phyloP scores from a whole-genome alignment of 2,329 filamentous ascomycete genomes.

The Stachybotrys elegans region DNA sequence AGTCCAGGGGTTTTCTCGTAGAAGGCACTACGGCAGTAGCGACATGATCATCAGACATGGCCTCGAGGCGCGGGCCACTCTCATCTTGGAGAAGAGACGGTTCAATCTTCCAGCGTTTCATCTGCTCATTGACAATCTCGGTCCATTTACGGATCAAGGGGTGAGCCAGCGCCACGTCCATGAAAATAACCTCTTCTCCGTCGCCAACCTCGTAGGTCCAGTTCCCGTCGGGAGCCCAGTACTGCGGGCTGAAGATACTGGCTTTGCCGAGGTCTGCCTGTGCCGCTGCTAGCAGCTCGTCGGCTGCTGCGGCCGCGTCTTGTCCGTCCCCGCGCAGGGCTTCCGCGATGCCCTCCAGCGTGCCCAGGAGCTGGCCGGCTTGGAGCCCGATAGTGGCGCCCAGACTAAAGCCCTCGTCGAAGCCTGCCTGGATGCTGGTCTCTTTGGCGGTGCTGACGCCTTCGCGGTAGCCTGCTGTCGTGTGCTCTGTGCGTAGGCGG shows the following conservation, averaged over 20 bases:
- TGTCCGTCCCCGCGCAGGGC: slow-evolving; percentile 31
- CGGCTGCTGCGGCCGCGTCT: slow-evolving; percentile 15
- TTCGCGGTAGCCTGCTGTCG: slow-evolving; percentile 85
- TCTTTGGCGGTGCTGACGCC: slow-evolving; percentile 75
- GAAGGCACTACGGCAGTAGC: slow-evolving; percentile 15
- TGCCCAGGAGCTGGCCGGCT: slow-evolving; percentile 70
- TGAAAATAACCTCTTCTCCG: slow-evolving; percentile 45
- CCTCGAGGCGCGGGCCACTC: slow-evolving; percentile 20
- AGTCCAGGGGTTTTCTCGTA: slow-evolving; percentile 30
- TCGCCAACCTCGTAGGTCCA: slow-evolving; percentile 60
- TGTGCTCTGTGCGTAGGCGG: slow-evolving; percentile 69
- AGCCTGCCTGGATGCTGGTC: slow-evolving; percentile 74
- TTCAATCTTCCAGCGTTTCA: slow-evolving; percentile 28
- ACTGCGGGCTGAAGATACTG: slow-evolving; percentile 59
- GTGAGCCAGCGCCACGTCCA: slow-evolving; percentile 61
- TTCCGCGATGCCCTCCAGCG: slow-evolving; percentile 65
- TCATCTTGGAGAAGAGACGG: slow-evolving; percentile 27
- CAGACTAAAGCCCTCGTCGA: slow-evolving; percentile 84
- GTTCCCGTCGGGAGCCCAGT: slow-evolving; percentile 64
- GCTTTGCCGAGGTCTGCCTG: slow-evolving; percentile 54
- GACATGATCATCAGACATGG: slow-evolving; percentile 20
- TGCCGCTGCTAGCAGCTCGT: slow-evolving; percentile 42
- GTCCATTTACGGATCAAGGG: slow-evolving; percentile 63
- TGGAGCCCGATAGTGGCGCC: slow-evolving; percentile 74
- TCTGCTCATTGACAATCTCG: slow-evolving; percentile 23